A percentile compares a stretch with the other conserved stretches of the same genome.
phyloP scores from a whole-genome alignment of 371 early-diverging fungal species.

The Rhizopus microsporus region DNA sequence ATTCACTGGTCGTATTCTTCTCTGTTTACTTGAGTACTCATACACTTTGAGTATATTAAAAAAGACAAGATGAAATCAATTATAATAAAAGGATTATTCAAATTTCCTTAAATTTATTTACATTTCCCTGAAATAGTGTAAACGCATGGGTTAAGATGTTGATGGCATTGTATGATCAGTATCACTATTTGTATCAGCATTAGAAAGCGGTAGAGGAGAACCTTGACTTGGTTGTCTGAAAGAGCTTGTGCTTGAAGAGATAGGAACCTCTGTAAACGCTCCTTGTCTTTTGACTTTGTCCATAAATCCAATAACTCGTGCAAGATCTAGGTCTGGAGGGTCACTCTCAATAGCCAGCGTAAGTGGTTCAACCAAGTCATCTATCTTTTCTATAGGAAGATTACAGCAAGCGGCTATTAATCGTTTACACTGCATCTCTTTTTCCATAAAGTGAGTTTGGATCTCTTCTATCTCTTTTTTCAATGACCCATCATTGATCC shows the following conservation, averaged over 20 bases:
- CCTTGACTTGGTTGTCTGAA: neutral
- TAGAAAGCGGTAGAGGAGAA: neutral
- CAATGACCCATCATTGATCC: slow-evolving; percentile 43
- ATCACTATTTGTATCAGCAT: neutral
- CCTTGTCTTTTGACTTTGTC: slow-evolving; percentile 54
- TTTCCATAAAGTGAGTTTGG: slow-evolving; percentile 42
- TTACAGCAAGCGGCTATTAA: slow-evolving; percentile 78
- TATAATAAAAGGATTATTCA: too few species aligned
- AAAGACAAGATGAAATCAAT: too few species aligned
- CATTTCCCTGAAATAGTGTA: too few species aligned
- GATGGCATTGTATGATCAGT: neutral
- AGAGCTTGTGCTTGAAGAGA: neutral
- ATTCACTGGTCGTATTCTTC: too few species aligned
- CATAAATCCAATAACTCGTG: slow-evolving; percentile 64
- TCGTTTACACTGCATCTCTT: slow-evolving; percentile 70
- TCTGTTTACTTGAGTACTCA: too few species aligned
- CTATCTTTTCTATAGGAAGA: slow-evolving; percentile 68
- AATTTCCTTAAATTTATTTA: neutral
- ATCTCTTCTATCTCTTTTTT: slow-evolving; percentile 38
- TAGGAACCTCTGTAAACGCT: slow-evolving; percentile 22
- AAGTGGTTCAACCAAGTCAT: slow-evolving; percentile 66
- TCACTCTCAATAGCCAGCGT: slow-evolving; percentile 77
- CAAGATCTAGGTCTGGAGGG: slow-evolving; percentile 60
- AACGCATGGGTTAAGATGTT: neutral
- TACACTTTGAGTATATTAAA: too few species aligned